These are phyloP conservation scores for Thelonectria discophora DNA, from an alignment of 2,329 filamentous ascomycete genomes.

Conservation along the genomic window DNA sequence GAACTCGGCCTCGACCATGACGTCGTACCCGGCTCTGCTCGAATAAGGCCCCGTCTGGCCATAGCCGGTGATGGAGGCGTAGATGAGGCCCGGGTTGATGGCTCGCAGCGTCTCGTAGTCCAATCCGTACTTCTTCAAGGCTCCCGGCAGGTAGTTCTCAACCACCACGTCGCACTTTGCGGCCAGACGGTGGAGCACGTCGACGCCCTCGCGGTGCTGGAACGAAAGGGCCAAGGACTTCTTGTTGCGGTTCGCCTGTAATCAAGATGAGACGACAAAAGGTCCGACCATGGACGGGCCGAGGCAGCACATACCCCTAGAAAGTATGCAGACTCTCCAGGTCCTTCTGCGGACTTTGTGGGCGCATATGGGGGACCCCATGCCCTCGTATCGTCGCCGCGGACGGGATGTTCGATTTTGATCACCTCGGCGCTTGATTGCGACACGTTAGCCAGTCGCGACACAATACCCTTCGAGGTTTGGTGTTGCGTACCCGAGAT, in stretches of 20 bases:
- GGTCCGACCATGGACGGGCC: neutral
- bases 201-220: conserved; percentile 81
- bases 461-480: conserved; percentile 1
- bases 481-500: conserved; percentile 77
- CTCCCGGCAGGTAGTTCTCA: conserved; percentile 94
- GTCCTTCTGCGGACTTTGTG: conserved; percentile 71
- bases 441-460: conserved; percentile 25
- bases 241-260: conserved; percentile 93
- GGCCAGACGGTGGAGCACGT: conserved; percentile 85
- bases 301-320: conserved; percentile 70
- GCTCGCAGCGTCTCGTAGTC: conserved; percentile 83
- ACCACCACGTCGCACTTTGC: conserved; percentile 91
- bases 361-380: conserved; percentile 96
- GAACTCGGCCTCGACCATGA: conserved; percentile 99
- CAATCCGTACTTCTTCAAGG: conserved; percentile 88
- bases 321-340: conserved; percentile 97
- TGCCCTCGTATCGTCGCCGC: conserved; percentile 92
- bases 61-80: conserved; percentile 96
- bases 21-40: conserved; percentile 91
- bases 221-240: conserved; percentile 94
- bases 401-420: conserved; percentile 92
- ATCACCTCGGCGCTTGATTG: conserved; percentile 85
- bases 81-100: conserved; percentile 88
- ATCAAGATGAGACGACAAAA: conserved; percentile 29
- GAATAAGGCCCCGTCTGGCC: conserved; percentile 94